A percentile compares a stretch with the other conserved stretches of the same genome.
Evolutionary conservation across 1,284 basidiomycete species (phyloP).

Genomic region (Boletellus sp.): DNA sequence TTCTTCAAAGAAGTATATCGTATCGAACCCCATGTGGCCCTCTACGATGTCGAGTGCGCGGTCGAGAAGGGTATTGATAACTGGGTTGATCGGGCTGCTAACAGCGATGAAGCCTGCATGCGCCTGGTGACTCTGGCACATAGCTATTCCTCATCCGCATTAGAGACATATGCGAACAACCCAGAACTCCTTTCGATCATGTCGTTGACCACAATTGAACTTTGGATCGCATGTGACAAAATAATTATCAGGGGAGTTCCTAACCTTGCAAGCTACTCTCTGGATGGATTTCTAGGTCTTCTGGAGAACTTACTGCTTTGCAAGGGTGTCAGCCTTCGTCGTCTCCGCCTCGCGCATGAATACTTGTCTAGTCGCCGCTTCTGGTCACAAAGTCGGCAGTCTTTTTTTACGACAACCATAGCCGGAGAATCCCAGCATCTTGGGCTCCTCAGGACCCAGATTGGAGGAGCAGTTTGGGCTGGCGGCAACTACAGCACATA

Average conservation of each 20-base stretch:
- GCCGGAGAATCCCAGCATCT: no score
- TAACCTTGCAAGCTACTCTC: slow-evolving; percentile 39
- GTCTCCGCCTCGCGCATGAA: slow-evolving; percentile 24
- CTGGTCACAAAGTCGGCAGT: neutral
- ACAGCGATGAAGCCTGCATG: slow-evolving; percentile 5
- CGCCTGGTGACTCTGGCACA: slow-evolving; percentile 23
- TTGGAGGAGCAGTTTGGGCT: no score
- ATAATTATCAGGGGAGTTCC: slow-evolving; percentile 32
- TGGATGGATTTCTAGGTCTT: no score
- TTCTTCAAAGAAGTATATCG: slow-evolving; percentile 12
- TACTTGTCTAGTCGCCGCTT: slow-evolving; percentile 33
- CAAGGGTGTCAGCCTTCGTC: slow-evolving; percentile 23
- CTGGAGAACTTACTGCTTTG: slow-evolving; percentile 41
- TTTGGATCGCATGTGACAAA: slow-evolving; percentile 46
- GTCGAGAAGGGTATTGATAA: slow-evolving; percentile 27
- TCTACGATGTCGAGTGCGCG: slow-evolving; percentile 34
- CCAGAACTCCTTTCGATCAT: slow-evolving; percentile 43
- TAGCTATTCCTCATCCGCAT: slow-evolving; percentile 30
- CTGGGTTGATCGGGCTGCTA: slow-evolving; percentile 25
- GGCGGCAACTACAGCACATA: no score
- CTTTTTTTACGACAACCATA: no score
- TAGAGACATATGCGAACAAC: slow-evolving; percentile 28
- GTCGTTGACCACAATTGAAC: slow-evolving; percentile 39
- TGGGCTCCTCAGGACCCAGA: no score
- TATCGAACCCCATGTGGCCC: slow-evolving; percentile 17